Base-by-base conservation (phyloP, 768 basidiomycete species). In the Chiua virens region DNA sequence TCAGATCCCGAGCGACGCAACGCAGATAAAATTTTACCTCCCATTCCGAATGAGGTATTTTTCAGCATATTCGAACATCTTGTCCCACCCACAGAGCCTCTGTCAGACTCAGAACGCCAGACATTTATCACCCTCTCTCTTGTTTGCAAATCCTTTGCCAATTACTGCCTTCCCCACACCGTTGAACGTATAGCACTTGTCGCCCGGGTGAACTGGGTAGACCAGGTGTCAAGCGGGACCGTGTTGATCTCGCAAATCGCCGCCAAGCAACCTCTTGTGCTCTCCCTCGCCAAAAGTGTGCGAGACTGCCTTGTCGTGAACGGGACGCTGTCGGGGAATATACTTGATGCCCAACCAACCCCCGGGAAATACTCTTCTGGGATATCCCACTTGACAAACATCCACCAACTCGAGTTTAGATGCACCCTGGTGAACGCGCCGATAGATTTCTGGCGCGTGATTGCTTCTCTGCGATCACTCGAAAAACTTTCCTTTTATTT, bases 1-100 rank as follows among this genome's bases (percentile, higher is more conserved):
- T n/a, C 39, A 72, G 71, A 59, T 23, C 71, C 71, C 8, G 60
- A 54, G 28, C 56, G 71, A 30, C 57, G 50, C 8, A 41, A 10
- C 2, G 55, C 13, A 1, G 25, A 43, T 2, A 50, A 42, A 23
- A 10, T 8, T 8, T 55, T 73, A 14, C 57, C 67, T 2, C 56
- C 65, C 8, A 67, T 80, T 46, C 78, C 78, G 3, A 71, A 69
- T 52, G 78, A 80, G 52, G 64, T 79, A n/a, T 79, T 77, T 45
- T 52, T 72, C 5, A 59, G 67, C 45, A 75, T 79, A 18, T 68
- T 77, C 38, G 64, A 64, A 18, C 58, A 62, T 30, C 35, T 78
- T 6, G 55, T n/a, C n/a, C n/a, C 53, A 21, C 43, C 59, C 0
- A 49, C 59, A 17, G 45, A 56, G 1, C 49, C 27, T 49, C 54